Base-by-base conservation (phyloP, 2,329 filamentous ascomycete species). In the Aspergillus eucalypticola region DNA sequence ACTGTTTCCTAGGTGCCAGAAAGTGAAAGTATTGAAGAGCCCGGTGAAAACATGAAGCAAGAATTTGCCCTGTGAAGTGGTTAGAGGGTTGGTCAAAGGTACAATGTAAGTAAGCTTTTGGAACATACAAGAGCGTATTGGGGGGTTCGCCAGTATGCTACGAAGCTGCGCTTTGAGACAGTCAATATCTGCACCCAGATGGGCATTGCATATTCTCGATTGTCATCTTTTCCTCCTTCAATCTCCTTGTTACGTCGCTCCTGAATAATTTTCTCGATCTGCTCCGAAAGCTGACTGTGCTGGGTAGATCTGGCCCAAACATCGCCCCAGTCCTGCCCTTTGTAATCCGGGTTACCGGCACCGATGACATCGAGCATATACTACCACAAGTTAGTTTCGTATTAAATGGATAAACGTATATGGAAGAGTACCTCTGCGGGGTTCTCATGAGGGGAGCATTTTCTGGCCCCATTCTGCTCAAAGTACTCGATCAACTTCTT, bases 311-410 rank as follows among this genome's bases (percentile, higher is more conserved):
- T 68, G 2, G 76, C 76, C 88, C 88, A 90, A 0, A 85, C 79
- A 35, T 87, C 81, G 1, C 77, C 82, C 87, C 87, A 90, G 66
- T 90, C 85, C 59, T 86, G 79, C 1, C 83, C 84, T 6, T 79
- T 76, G 53, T 86, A 84, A 58, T 86, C 83, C 8, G 86, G 86
- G 55, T 86, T 82, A 5, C 86, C 86, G 8, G 86, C 87, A 5
- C 87, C 87, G 38, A 89, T 84, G 21, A 81, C 83, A 54, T 95
- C 91, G 8, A 96, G 86, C 90, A 95, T 94, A 76, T 90, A 95
- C 78, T 95, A 78, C 13, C 8, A 2, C 11, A n/a, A n/a, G 29
- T 63, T 21, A 63, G 58, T 11, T n/a, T 42, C 21, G 7, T 7
- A 41, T 7, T 27, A 5, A 4, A 19, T 35, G 11, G 3, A 44